A percentile compares a stretch with the other conserved stretches of the same genome.
Conservation (phyloP, 805 yeast genomes). For the Pichia heedii region DNA sequence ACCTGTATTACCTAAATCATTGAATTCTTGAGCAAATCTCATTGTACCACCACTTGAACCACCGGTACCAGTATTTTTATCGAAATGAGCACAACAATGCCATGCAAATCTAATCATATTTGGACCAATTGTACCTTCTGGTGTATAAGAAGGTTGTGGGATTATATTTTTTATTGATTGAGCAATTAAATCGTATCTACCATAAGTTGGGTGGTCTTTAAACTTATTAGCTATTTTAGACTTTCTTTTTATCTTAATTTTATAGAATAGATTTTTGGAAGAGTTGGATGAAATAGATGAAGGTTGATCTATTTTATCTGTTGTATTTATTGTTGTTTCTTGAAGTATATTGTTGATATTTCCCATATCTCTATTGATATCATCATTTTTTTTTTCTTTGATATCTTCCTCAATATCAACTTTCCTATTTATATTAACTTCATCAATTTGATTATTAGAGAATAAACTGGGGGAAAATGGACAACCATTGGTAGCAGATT, state of each 20-base stretch:
- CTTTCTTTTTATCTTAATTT: conserved; percentile 21
- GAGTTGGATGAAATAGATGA: background rate
- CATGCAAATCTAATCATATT: conserved; percentile 72
- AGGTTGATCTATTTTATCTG: background rate
- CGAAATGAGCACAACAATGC: conserved; percentile 84
- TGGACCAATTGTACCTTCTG: conserved; percentile 66
- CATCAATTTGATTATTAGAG: background rate
- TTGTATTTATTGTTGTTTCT: conserved; percentile 9
- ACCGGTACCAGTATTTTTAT: conserved; percentile 41
- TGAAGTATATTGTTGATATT: no score
- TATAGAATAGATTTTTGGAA: conserved; percentile 16
- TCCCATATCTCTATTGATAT: conserved; percentile 2
- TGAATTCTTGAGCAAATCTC: conserved; percentile 43
- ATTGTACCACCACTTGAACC: conserved; percentile 71
- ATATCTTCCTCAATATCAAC: no score
- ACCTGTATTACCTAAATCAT: conserved; percentile 57
- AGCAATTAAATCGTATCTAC: conserved; percentile 27
- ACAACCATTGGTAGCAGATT: background rate
- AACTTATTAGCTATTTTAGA: conserved; percentile 11
- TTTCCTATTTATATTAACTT: background rate
- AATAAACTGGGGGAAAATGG: conserved; percentile 6
- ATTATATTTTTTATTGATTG: conserved; percentile 29
- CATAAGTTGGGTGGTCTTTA: conserved; percentile 18
- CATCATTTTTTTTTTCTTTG: background rate
- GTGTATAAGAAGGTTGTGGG: conserved; percentile 38